Evolutionary conservation across 1,139 yeast species (phyloP), one percentile per base, ranked within the genome.

Genomic region (Yamadazyma triangularis): DNA sequence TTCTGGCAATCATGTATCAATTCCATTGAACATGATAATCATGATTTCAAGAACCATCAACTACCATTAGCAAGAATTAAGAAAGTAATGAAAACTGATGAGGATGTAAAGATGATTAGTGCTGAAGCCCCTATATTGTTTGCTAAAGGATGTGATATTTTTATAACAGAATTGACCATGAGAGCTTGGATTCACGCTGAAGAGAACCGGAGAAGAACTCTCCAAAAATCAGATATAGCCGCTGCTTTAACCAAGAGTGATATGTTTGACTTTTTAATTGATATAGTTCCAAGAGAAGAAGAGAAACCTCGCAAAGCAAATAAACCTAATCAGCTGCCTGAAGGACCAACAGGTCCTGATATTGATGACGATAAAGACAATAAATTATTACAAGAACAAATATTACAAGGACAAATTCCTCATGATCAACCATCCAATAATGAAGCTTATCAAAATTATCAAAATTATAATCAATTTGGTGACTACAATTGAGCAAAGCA

Each of bases 111-210:
- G 43, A 91, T 91, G 98, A 91, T 91, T 37, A 79, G 93, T 44
- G 97, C 98, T 2, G 98, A 91, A 60, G 97, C 97, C 0, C 98
- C 98, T 1, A 88, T 91, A 23, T 61, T 91, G 40, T 91, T 91
- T 64, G 97, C 98, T 29, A 91, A 91, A 57, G 97, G 97, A 1
- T 91, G 98, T 59, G 98, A 91, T 54, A 81, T 91, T 26, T 91
- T 91, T 58, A 91, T 91, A 42, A 89, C 97, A 0, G 98, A 91
- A 56, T 68, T 91, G 35, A 89, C 98, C 9, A 88, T 91, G 96
- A 70, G 98, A 38, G 97, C 98, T 3, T 91, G 98, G 98, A 87
- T 91, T 40, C 96, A 89, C 48, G 96, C 97, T 2, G 97, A 91
- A 55, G 96, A 87, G 48, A 87, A 86, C 60, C 91, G 91, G 53